Evolutionary conservation across 2,329 filamentous ascomycete species (phyloP).

Genomic region (Colletotrichum sp.): DNA sequence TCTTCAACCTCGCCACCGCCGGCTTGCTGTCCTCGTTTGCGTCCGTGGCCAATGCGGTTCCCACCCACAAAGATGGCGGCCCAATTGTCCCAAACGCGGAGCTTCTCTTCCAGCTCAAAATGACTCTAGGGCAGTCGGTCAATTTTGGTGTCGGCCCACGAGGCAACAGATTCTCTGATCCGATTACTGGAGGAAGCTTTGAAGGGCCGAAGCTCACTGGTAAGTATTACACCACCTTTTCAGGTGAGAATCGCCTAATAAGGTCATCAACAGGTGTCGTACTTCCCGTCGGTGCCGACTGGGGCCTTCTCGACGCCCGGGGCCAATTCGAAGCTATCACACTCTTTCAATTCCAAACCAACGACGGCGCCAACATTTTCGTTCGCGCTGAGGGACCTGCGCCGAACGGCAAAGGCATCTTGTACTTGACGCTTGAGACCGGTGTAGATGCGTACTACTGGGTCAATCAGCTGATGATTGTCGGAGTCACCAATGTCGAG

Average conservation of each 20-base stretch:
- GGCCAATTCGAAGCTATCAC: neutral
- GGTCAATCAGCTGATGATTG: neutral
- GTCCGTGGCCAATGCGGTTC: neutral
- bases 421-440: neutral
- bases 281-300: neutral
- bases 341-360: neutral
- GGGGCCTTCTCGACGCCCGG: neutral
- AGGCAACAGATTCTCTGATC: neutral
- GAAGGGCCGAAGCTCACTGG: neutral
- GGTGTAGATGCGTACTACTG: neutral
- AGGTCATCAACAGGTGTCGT: neutral
- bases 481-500: neutral
- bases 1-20: neutral
- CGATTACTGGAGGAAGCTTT: neutral
- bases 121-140: neutral
- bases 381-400: neutral
- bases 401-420: neutral
- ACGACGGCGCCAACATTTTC: neutral
- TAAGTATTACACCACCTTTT: neutral
- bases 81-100: neutral
- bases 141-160: neutral
- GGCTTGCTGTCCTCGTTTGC: neutral
- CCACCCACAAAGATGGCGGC: neutral
- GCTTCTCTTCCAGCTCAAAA: neutral
- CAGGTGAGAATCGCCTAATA: fast-evolving